Conservation (phyloP, 2,329 filamentous ascomycete species). For the Xylariaceae sp. region DNA sequence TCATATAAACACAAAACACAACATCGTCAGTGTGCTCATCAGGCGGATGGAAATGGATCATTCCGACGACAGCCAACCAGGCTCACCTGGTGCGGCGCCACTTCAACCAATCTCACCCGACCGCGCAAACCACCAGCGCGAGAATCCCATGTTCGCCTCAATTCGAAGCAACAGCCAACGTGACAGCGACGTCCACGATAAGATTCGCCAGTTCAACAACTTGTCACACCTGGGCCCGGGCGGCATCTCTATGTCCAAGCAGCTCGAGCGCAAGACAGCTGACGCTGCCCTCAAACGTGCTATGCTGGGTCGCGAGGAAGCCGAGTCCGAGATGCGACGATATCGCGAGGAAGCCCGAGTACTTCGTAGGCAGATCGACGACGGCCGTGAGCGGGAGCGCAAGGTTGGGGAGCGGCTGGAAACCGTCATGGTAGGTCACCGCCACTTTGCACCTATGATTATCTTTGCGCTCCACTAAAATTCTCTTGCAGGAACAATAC, state of each 20-base stretch:
- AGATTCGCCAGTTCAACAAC: slow-evolving; percentile 31
- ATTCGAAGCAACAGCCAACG: slow-evolving; percentile 14
- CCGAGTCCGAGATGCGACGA: slow-evolving; percentile 62
- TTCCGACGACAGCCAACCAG: slow-evolving; percentile 14
- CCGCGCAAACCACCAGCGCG: slow-evolving; percentile 26
- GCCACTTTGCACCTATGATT: neutral
- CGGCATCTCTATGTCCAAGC: slow-evolving; percentile 40
- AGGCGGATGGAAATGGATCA: slow-evolving; percentile 21
- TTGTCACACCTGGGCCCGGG: slow-evolving; percentile 14
- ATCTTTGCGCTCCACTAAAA: slow-evolving; percentile 6
- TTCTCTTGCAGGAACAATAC: slow-evolving; percentile 58
- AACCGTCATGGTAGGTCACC: slow-evolving; percentile 55
- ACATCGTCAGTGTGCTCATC: neutral
- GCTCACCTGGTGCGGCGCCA: slow-evolving; percentile 20
- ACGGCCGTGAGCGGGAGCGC: slow-evolving; percentile 61
- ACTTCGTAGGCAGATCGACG: slow-evolving; percentile 57
- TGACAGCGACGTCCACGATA: slow-evolving; percentile 30
- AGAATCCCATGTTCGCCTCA: slow-evolving; percentile 14
- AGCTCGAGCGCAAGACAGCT: slow-evolving; percentile 59
- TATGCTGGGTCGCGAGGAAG: slow-evolving; percentile 66
- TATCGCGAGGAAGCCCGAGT: slow-evolving; percentile 56
- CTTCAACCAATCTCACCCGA: slow-evolving; percentile 26
- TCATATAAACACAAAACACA: neutral
- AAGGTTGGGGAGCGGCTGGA: slow-evolving; percentile 64
- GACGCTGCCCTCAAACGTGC: slow-evolving; percentile 63